These are phyloP conservation scores for Blastobotrys arbuscula DNA, from an alignment of 1,139 yeast genomes.

Conservation along the genomic window DNA sequence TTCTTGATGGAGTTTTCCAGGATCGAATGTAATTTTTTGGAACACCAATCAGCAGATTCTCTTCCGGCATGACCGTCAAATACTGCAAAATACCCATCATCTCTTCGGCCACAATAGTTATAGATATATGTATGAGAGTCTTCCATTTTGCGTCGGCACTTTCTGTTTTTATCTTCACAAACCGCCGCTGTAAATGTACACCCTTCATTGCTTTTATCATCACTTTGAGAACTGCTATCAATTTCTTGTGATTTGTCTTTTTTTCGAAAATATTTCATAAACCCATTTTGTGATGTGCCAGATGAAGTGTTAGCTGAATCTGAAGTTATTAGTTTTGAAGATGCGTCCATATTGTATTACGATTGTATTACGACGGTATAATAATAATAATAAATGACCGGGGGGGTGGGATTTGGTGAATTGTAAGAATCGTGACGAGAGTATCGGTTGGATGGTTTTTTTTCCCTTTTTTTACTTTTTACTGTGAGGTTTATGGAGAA, in stretches of 20 bases:
- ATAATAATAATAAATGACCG: no score
- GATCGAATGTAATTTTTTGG: constrained; percentile 71
- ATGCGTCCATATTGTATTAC: no score
- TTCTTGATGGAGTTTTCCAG: constrained; percentile 48
- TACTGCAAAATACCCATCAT: constrained; percentile 93
- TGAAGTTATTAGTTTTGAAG: no score
- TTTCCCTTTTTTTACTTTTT: no score
- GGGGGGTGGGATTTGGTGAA: no score
- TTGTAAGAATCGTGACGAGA: no score
- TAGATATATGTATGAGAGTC: constrained; percentile 94
- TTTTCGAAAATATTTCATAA: constrained; percentile 18
- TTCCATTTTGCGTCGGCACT: constrained; percentile 88
- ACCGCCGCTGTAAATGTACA: constrained; percentile 60
- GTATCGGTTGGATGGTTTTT: no score
- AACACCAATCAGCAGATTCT: constrained; percentile 93
- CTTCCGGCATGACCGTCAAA: constrained; percentile 99
- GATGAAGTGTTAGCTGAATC: no score
- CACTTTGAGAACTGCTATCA: background rate
- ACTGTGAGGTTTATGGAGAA: no score
- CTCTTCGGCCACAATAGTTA: constrained; percentile 80
- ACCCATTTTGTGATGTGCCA: background rate
- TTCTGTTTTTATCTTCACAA: constrained; percentile 76
- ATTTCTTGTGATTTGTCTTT: background rate
- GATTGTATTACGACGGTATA: no score
- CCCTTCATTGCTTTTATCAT: constrained; percentile 12